Evolutionary conservation across 2,329 filamentous ascomycete species (phyloP), one percentile per base, ranked within the genome.

Genomic region (Akanthomyces lecanii): DNA sequence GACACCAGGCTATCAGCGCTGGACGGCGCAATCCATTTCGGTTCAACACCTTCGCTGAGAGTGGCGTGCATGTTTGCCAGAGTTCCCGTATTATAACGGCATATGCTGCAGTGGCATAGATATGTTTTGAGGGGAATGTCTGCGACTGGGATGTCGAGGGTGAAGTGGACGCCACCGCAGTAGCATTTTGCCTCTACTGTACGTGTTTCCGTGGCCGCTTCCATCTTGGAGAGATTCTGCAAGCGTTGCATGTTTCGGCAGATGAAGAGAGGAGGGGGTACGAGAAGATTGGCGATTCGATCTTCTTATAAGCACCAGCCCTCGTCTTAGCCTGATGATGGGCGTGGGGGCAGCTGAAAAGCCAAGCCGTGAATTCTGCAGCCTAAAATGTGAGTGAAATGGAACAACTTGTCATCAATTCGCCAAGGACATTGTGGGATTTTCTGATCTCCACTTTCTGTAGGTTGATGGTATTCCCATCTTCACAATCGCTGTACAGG

Each of bases 101-200:
- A 82, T 36, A 77, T 67, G 66, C 74, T 76, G 70, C 80, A 82
- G 64, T 79, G 76, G 66, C 80, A 82, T 59, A 81, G 70, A 63
- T 80, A 75, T 16, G 74, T 72, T 14, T 71, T 69, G 5, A 82
- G 71, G 0, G 79, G 80, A 0, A 82, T 74, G 1, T 69, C 66
- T 0, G 73, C 69, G 3, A 65, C 66, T 0, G 77, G 75, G 0
- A 82, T 64, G 5, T 76, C 74, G 63, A 82, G 63, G 5, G 71
- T 75, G 69, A 79, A 78, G 66, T 78, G 74, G 6, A 79, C 71
- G 28, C 76, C 74, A 59, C 76, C 75, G 67, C 80, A 82, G 66
- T 75, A 73, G 69, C 80, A 82, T 61, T 74, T 74, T n/a, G 78
- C 79, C 38, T 76, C 73, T 18, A 82, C 74, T 36, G 51, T 61